Evolutionary conservation across 331 rosid species (phyloP).

Genomic region (Quercus tomentella): DNA sequence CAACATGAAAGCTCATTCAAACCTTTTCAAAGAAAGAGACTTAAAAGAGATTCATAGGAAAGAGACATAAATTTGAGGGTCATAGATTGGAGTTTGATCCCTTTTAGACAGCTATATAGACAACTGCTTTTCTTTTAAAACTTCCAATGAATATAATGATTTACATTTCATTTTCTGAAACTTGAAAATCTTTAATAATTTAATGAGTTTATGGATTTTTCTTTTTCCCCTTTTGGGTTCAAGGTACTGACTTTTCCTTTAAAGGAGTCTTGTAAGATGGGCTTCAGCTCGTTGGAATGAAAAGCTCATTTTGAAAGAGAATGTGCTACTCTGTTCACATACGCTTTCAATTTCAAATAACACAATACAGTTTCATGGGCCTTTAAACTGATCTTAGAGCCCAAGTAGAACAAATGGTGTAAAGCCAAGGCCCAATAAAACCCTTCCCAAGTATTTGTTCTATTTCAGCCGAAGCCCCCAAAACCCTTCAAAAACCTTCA

Average conservation of each 20-base stretch:
- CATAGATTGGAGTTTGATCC: neutral
- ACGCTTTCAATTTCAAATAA: too few relatives aligned
- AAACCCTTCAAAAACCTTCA: neutral
- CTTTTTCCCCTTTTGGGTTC: neutral
- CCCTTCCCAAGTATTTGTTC: too few relatives aligned
- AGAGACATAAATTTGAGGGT: neutral
- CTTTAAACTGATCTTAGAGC: too few relatives aligned
- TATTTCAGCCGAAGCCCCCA: too few relatives aligned
- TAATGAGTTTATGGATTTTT: neutral
- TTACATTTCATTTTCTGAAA: neutral
- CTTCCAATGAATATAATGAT: neutral
- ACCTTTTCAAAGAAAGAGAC: slow-evolving; percentile 12
- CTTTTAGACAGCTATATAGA: slow-evolving; percentile 21
- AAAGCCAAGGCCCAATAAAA: too few relatives aligned
- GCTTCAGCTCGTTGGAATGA: neutral
- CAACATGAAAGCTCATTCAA: slow-evolving; percentile 2
- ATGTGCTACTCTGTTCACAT: neutral
- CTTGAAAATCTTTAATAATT: neutral
- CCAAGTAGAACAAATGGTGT: too few relatives aligned
- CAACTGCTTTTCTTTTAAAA: neutral
- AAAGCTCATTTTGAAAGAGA: neutral
- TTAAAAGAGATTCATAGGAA: neutral
- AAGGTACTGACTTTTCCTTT: neutral
- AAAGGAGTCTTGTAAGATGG: neutral
- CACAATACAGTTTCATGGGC: too few relatives aligned